Evolutionary conservation across 2,329 filamentous ascomycete genomes (phyloP).

Genomic region (Thermothelomyces thermophilus): DNA sequence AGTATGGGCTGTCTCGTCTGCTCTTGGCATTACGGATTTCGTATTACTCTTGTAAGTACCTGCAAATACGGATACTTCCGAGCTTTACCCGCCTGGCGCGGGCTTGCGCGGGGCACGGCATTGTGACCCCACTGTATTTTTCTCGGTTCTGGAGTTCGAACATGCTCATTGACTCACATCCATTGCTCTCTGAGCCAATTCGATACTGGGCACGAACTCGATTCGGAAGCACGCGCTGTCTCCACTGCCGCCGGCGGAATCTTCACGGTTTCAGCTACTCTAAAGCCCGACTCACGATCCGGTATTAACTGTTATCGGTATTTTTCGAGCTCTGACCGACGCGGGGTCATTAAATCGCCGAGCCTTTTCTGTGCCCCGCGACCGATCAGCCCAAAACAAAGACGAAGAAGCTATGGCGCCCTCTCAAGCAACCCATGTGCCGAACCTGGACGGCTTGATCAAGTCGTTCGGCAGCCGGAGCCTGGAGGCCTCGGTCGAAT

Average conservation of each 20-base stretch:
- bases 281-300: not conserved
- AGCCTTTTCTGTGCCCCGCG: not conserved
- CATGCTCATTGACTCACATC: constrained; percentile 16
- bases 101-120: constrained; percentile 15
- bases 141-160: constrained; percentile 9
- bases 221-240: not conserved
- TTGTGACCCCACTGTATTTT: constrained; percentile 20
- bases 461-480: constrained; percentile 69
- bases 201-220: not conserved
- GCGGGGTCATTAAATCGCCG: not conserved
- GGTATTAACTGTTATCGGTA: not conserved
- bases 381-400: not conserved
- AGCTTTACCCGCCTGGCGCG: constrained; percentile 4
- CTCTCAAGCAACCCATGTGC: constrained; percentile 53
- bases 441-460: constrained; percentile 70
- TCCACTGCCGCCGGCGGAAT: not conserved
- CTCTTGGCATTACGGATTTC: not conserved
- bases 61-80: too few relatives aligned
- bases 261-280: not conserved
- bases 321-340: not conserved
- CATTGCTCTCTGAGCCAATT: not conserved
- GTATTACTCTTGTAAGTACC: too few relatives aligned
- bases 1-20: too few relatives aligned
- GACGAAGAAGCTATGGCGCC: constrained; percentile 52
- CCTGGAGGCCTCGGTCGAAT: constrained; percentile 77